Evolutionary conservation across 768 basidiomycete genomes (phyloP).

Genomic region (Mycena venus): DNA sequence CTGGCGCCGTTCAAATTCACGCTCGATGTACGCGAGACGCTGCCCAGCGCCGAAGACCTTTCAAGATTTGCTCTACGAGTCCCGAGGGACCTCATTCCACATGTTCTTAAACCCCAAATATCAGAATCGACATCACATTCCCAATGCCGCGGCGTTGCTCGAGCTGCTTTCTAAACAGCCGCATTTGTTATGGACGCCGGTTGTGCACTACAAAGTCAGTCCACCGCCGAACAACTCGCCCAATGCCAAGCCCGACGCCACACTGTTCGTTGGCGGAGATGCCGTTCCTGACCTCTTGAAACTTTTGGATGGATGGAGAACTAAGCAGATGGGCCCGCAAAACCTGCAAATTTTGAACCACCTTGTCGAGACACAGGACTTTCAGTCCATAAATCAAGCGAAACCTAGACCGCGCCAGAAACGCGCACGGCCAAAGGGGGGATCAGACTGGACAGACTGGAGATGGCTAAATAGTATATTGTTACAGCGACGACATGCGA

Average conservation of each 20-base stretch:
- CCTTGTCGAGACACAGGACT: too few species aligned
- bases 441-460: too few species aligned
- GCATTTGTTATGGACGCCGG: background rate
- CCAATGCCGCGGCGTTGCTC: background rate
- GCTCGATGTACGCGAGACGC: background rate
- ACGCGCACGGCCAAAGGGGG: too few species aligned
- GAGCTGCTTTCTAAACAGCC: background rate
- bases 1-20: background rate
- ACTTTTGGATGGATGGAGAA: too few species aligned
- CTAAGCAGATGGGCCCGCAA: too few species aligned
- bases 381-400: too few species aligned
- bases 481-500: constrained; percentile 7
- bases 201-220: background rate
- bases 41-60: background rate
- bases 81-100: background rate
- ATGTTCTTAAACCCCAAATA: background rate
- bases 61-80: background rate
- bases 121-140: background rate
- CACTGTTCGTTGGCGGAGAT: too few species aligned
- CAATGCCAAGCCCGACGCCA: too few species aligned
- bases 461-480: background rate
- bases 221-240: too few species aligned
- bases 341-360: background rate
- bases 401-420: too few species aligned
- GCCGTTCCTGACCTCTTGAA: too few species aligned